Conservation (phyloP, 805 yeast genomes). For the Nakazawaea wyomingensis region DNA sequence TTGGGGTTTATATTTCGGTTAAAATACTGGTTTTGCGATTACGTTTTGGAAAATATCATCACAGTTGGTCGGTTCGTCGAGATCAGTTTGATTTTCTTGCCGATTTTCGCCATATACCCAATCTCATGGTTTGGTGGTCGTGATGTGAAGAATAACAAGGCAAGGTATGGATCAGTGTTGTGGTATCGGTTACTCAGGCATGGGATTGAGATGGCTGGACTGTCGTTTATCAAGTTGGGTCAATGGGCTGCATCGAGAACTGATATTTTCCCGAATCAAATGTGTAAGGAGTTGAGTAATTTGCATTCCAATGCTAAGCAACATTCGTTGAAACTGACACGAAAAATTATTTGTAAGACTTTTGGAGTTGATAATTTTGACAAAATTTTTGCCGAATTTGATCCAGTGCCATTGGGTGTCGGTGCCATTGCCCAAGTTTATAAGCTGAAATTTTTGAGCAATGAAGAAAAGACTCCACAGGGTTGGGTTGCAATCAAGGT, state of each 20-base stretch:
- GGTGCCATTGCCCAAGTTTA: constrained; percentile 99
- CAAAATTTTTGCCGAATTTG: constrained; percentile 76
- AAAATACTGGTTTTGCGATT: constrained; percentile 44
- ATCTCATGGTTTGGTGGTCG: constrained; percentile 49
- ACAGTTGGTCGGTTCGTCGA: constrained; percentile 69
- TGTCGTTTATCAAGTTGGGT: constrained; percentile 86
- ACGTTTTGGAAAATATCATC: constrained; percentile 61
- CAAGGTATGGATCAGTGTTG: constrained; percentile 54
- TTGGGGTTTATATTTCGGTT: constrained; percentile 32
- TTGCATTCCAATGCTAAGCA: constrained; percentile 80
- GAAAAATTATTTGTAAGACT: constrained; percentile 49
- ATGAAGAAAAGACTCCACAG: constrained; percentile 29
- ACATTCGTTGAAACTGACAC: constrained; percentile 63
- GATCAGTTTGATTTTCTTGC: constrained; percentile 60
- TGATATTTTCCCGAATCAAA: constrained; percentile 76
- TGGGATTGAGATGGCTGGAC: constrained; percentile 82
- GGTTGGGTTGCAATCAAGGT: constrained; percentile 85
- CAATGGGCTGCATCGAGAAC: constrained; percentile 99
- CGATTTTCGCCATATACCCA: constrained; percentile 65
- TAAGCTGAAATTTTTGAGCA: constrained; percentile 52
- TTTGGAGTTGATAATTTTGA: constrained; percentile 52
- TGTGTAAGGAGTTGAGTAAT: constrained; percentile 71
- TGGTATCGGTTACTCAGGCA: constrained; percentile 69
- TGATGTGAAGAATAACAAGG: constrained; percentile 25
- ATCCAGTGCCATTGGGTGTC: constrained; percentile 80